phyloP scores from a whole-genome alignment of 441 rosid genomes.

The Raphanus hybrid region DNA sequence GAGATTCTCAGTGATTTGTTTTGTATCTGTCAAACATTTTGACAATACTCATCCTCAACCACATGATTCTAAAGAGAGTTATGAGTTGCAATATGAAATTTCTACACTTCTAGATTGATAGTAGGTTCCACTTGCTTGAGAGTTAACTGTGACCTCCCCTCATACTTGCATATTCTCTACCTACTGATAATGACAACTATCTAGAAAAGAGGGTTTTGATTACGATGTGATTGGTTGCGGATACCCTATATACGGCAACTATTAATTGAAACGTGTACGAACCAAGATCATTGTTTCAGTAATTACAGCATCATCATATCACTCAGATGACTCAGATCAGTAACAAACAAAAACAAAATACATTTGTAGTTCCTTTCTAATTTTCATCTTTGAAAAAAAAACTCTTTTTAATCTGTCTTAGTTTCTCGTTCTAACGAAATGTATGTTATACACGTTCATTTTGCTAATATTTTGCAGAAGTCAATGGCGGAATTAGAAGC shows the following conservation, averaged over 20 bases:
- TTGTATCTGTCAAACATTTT: constrained; percentile 22
- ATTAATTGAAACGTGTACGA: constrained; percentile 22
- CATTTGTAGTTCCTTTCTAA: not conserved
- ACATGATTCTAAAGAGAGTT: constrained; percentile 22
- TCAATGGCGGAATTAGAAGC: constrained; percentile 85
- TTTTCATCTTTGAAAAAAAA: not conserved
- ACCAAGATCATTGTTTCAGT: constrained; percentile 6
- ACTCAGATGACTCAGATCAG: not conserved
- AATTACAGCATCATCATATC: constrained; percentile 11
- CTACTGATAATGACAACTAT: constrained; percentile 31
- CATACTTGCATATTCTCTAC: constrained; percentile 13
- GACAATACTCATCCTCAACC: constrained; percentile 11
- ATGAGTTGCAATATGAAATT: not conserved
- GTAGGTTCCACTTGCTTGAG: constrained; percentile 19
- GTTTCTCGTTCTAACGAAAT: not conserved
- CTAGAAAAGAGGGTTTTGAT: not conserved
- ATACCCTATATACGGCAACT: constrained; percentile 2
- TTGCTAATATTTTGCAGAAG: constrained; percentile 51
- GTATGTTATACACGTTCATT: not conserved
- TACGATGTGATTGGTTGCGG: constrained; percentile 11
- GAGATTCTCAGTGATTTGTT: constrained; percentile 1
- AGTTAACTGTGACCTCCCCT: constrained; percentile 20
- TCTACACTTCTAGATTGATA: constrained; percentile 1
- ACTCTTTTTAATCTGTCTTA: not conserved
- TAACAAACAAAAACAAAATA: not conserved